Percentiles rank a stretch among this genome's conserved stretches.
Evolutionary conservation across 208 protist species (phyloP).

Genomic region (Zelonia costaricensis): DNA sequence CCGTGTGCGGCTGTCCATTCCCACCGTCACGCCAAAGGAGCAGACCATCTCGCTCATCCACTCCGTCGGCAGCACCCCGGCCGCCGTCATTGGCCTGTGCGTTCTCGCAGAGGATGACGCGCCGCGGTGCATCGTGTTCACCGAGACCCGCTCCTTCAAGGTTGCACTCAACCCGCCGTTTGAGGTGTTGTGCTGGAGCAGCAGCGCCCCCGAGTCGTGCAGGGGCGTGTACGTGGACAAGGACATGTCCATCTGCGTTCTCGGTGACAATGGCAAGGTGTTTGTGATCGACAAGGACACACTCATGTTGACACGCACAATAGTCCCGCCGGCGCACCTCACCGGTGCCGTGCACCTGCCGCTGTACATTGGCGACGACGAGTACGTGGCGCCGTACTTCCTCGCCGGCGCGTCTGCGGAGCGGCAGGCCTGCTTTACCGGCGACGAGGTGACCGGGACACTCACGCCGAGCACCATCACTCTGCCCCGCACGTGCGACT

Average conservation of each 20-base stretch:
- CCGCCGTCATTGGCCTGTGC: slow-evolving; percentile 34
- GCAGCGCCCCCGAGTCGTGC: slow-evolving; percentile 26
- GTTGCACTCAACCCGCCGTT: slow-evolving; percentile 21
- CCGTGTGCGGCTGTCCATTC: slow-evolving; percentile 55
- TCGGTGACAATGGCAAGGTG: slow-evolving; percentile 34
- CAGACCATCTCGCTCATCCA: slow-evolving; percentile 51
- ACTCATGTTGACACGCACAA: slow-evolving; percentile 28
- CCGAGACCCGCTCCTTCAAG: slow-evolving; percentile 33
- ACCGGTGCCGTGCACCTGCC: slow-evolving; percentile 22
- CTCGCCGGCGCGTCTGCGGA: slow-evolving; percentile 24
- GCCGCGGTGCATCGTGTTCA: slow-evolving; percentile 35
- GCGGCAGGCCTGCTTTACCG: slow-evolving; percentile 27
- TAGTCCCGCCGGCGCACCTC: slow-evolving; percentile 12
- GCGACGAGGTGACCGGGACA: slow-evolving; percentile 36
- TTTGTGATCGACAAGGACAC: slow-evolving; percentile 59
- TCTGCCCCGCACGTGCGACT: slow-evolving; percentile 61
- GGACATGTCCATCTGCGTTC: slow-evolving; percentile 41
- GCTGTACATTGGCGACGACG: slow-evolving; percentile 49
- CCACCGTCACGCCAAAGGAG: slow-evolving; percentile 32
- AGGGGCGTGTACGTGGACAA: slow-evolving; percentile 34
- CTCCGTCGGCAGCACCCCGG: slow-evolving; percentile 19
- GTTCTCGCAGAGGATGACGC: slow-evolving; percentile 23
- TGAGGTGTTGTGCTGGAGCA: slow-evolving; percentile 24
- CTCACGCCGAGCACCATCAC: slow-evolving; percentile 37
- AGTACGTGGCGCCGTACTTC: slow-evolving; percentile 55